phyloP scores from a whole-genome alignment of 202 grass and related monocot species.

The Saccharum hybrid region DNA sequence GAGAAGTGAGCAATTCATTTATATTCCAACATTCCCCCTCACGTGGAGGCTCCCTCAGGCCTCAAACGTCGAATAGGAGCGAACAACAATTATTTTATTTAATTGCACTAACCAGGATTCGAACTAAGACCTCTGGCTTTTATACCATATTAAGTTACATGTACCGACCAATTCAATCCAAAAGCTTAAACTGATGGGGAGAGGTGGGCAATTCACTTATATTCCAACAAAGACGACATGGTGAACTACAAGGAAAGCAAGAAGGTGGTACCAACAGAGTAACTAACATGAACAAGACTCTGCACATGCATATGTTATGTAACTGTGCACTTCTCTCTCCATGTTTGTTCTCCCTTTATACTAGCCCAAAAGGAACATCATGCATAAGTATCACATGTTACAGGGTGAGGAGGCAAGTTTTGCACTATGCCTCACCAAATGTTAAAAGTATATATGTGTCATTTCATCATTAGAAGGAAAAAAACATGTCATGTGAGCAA shows the following conservation, averaged over 20 bases:
- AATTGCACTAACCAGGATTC: no score
- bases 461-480: background rate
- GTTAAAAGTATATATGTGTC: background rate
- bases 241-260: background rate
- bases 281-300: background rate
- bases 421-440: background rate
- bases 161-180: no score
- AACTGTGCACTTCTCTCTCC: background rate
- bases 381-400: conserved; percentile 21
- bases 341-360: conserved; percentile 10
- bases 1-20: no score
- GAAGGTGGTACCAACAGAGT: background rate
- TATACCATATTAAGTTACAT: no score
- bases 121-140: no score
- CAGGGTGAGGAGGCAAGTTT: background rate
- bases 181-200: no score
- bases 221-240: background rate
- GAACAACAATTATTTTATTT: no score
- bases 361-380: background rate
- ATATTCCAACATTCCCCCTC: no score
- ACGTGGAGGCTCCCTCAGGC: no score
- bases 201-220: no score
- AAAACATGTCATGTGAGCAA: conserved; percentile 21
- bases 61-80: no score
- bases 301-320: background rate